phyloP scores from a whole-genome alignment of 495 filamentous ascomycete genomes.

The Penicillium taxi region DNA sequence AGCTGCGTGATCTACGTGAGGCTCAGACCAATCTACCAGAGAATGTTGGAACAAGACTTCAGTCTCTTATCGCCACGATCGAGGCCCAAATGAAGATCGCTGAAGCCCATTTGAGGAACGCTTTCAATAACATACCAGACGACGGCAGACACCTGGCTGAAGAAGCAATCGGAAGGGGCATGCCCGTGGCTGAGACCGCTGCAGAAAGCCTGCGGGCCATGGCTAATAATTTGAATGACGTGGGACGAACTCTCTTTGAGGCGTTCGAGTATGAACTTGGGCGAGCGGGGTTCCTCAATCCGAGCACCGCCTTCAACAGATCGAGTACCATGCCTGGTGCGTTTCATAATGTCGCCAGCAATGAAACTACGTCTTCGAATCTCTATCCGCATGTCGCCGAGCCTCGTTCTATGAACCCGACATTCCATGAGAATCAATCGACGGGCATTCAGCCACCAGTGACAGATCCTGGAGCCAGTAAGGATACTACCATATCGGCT shows the following conservation, averaged over 20 bases:
- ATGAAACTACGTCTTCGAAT: background rate
- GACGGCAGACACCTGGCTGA: slow-evolving; percentile 31
- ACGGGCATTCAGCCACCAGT: background rate
- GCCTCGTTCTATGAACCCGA: background rate
- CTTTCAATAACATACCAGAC: slow-evolving; percentile 36
- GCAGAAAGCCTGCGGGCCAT: slow-evolving; percentile 36
- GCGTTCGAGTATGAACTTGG: slow-evolving; percentile 36
- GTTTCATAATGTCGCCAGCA: slow-evolving; percentile 1
- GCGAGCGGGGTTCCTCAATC: slow-evolving; percentile 2
- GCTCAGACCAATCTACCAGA: slow-evolving; percentile 35
- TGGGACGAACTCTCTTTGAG: slow-evolving; percentile 33
- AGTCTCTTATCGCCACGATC: slow-evolving; percentile 33
- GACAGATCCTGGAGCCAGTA: background rate
- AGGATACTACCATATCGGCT: too few species aligned
- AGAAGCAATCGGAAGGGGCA: slow-evolving; percentile 28
- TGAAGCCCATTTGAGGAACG: slow-evolving; percentile 37
- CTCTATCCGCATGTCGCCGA: background rate
- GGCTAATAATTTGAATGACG: slow-evolving; percentile 39
- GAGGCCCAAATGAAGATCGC: slow-evolving; percentile 39
- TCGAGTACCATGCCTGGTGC: slow-evolving; percentile 2
- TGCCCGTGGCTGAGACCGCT: slow-evolving; percentile 34
- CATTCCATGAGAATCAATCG: background rate
- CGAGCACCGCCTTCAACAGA: slow-evolving; percentile 4
- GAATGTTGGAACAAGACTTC: slow-evolving; percentile 32
- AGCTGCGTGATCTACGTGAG: slow-evolving; percentile 31